Evolutionary conservation across 768 basidiomycete genomes (phyloP), one percentile per base, ranked within the genome.

Genomic region (Strobilomyces confusus): DNA sequence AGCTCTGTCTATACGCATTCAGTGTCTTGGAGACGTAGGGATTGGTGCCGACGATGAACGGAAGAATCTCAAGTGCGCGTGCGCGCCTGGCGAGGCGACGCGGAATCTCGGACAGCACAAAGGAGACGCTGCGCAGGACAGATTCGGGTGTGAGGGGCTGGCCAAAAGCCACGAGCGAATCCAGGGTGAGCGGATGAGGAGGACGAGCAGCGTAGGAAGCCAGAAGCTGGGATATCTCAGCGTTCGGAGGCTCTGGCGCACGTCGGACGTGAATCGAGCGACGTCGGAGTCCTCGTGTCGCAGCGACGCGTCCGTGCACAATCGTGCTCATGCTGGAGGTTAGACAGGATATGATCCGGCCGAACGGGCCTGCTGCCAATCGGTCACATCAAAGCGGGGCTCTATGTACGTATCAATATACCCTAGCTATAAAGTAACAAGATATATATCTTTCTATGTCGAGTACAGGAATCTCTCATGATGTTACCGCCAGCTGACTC

Each of bases 21-120:
- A 91, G 75, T 13, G 82, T 83, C 52, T 80, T 82, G 4, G 86
- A 77, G n/a, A 93, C 80, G 69, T 88, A 90, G 14, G 91, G 91
- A 67, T 93, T 93, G 48, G 87, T 91, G 20, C 89, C 92, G 45
- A 92, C 92, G 36, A 93, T 93, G 71, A 87, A 93, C 1, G 91
- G 91, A 30, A 93, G 77, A 1, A 77, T 72, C 64, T 92, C 89
- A 46, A 93, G 74, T 20, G 83, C 84, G 30, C 80, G 80, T 41
- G 89, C 84, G 13, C 90, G 83, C 52, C 79, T 81, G 2, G 87
- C 89, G 30, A 93, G 77, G 48, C 89, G 77, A 19, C 84, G 77
- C 20, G 92, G 91, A 15, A 92, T 82, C 67, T 92, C 90, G 3
- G 82, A 77, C 14, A 89, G 77, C 1, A 82, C 83, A 67, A 87